Evolutionary conservation across 192 early-diverging fungal genomes (phyloP).

Genomic region (Linnemannia schmuckeri): DNA sequence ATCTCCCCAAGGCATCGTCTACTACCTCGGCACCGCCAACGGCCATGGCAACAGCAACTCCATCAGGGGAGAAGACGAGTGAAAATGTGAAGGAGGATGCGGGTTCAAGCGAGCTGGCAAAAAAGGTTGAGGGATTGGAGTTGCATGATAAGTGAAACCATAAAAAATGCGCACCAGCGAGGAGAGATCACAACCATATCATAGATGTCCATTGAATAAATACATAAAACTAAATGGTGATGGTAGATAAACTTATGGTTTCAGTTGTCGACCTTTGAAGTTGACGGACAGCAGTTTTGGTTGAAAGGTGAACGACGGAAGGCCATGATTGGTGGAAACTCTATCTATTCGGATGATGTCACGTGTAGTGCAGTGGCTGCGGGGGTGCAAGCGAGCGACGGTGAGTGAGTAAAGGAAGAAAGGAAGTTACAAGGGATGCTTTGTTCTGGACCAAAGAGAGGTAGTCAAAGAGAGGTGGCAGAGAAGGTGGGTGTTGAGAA

Average conservation of each 20-base stretch:
- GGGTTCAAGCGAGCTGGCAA: not conserved
- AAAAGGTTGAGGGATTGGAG: conserved; percentile 3
- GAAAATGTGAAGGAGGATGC: not conserved
- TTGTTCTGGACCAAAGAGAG: not conserved
- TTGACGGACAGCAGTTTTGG: too few species aligned
- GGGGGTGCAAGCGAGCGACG: not conserved
- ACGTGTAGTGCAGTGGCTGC: not conserved
- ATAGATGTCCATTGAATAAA: conserved; percentile 8
- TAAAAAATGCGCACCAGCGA: not conserved
- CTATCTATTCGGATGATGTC: not conserved
- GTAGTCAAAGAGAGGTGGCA: not conserved
- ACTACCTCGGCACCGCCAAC: not conserved
- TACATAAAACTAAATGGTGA: not conserved
- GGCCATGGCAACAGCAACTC: not conserved
- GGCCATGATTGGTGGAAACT: not conserved
- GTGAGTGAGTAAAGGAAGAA: too few species aligned
- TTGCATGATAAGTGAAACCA: not conserved
- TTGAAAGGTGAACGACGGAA: too few species aligned
- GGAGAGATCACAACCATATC: not conserved
- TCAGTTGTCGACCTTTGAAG: too few species aligned
- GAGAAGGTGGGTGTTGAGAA: not conserved
- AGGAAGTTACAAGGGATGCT: too few species aligned
- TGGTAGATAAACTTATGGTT: too few species aligned
- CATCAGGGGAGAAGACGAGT: not conserved
- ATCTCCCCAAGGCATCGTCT: not conserved